Evolutionary conservation across 768 basidiomycete species (phyloP).

Genomic region (Termitomyces sp.): DNA sequence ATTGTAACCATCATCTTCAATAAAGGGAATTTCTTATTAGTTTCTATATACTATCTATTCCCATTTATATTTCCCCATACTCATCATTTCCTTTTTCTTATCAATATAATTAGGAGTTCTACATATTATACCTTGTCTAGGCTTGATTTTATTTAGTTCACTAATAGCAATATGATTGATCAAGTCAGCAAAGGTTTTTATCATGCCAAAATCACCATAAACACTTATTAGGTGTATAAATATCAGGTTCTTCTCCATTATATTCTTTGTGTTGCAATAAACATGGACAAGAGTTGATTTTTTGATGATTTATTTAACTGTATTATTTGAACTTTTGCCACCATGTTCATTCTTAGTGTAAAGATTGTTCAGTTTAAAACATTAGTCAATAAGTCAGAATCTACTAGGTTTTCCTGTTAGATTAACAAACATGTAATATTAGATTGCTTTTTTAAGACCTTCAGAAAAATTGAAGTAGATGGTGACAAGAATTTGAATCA

Average conservation of each 20-base stretch:
- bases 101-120: not conserved
- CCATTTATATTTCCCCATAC: not conserved
- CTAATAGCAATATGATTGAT: slow-evolving; percentile 3
- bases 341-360: slow-evolving; percentile 33
- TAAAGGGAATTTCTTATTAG: too few relatives aligned
- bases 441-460: slow-evolving; percentile 17
- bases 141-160: not conserved
- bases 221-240: slow-evolving; percentile 18
- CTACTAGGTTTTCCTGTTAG: slow-evolving; percentile 24
- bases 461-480: slow-evolving; percentile 11
- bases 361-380: slow-evolving; percentile 35
- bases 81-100: not conserved
- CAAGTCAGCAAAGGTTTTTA: slow-evolving; percentile 16
- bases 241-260: slow-evolving; percentile 21
- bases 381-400: slow-evolving; percentile 33
- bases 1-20: too few relatives aligned
- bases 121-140: not conserved
- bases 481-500: slow-evolving; percentile 8
- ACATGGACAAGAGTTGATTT: slow-evolving; percentile 29
- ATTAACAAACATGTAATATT: slow-evolving; percentile 28
- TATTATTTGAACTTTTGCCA: slow-evolving; percentile 28
- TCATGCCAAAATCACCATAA: slow-evolving; percentile 24
- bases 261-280: slow-evolving; percentile 20
- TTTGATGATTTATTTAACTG: slow-evolving; percentile 21
- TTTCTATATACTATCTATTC: not conserved